phyloP scores from a whole-genome alignment of 2,329 filamentous ascomycete genomes.

The Claviceps maximensis region DNA sequence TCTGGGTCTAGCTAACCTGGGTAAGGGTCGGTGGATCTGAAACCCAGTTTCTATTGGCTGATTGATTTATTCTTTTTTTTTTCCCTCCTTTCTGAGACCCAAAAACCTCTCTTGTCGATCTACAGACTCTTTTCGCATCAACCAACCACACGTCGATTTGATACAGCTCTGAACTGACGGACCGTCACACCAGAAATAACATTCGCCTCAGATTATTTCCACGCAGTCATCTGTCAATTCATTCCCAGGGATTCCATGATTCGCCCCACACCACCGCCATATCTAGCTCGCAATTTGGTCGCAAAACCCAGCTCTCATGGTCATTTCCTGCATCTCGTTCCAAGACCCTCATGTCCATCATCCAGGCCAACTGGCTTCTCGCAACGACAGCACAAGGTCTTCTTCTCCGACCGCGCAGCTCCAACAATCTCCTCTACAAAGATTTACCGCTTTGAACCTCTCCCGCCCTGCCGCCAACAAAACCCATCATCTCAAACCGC shows the following conservation, averaged over 20 bases:
- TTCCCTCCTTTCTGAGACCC: too few species aligned
- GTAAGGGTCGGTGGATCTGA: too few species aligned
- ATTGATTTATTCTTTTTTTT: too few species aligned
- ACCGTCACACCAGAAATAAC: too few species aligned
- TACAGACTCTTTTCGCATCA: too few species aligned
- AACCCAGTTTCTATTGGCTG: too few species aligned
- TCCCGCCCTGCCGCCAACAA: not conserved
- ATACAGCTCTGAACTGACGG: too few species aligned
- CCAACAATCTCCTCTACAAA: not conserved
- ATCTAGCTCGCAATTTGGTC: not conserved
- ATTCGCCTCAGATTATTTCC: too few species aligned
- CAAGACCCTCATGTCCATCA: not conserved
- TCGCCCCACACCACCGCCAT: not conserved
- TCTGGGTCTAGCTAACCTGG: too few species aligned
- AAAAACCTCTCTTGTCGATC: too few species aligned
- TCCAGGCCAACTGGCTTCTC: not conserved
- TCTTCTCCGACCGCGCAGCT: not conserved
- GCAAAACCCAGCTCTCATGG: not conserved
- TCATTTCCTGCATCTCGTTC: not conserved
- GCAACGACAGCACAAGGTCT: not conserved
- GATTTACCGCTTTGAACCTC: not conserved
- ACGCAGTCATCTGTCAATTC: not conserved
- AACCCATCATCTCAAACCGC: not conserved
- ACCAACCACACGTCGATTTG: too few species aligned
- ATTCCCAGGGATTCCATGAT: not conserved